Evolutionary conservation across 163 green algal genomes (phyloP).

Genomic region (Prototheca wickerhamii): DNA sequence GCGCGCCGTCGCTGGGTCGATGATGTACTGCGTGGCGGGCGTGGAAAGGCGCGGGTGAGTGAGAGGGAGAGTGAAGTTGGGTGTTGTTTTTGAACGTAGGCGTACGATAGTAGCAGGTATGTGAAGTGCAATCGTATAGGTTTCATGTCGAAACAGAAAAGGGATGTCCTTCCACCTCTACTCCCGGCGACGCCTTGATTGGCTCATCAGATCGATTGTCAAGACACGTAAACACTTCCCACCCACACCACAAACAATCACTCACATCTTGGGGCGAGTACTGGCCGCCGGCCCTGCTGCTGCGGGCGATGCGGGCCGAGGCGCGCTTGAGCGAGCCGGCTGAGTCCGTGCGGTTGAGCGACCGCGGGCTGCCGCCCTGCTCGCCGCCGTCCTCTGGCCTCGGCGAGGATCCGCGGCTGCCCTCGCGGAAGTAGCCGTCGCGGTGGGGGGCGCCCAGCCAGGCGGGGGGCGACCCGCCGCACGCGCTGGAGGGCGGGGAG

Average conservation of each 20-base stretch:
- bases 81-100: neutral
- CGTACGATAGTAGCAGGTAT: neutral
- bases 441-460: too few species aligned
- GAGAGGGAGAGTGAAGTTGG: neutral
- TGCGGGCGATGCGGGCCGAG: slow-evolving; percentile 28
- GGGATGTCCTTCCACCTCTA: too few species aligned
- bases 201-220: too few species aligned
- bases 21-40: slow-evolving; percentile 19
- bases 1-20: slow-evolving; percentile 12
- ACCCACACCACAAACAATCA: neutral
- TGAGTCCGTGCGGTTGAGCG: neutral
- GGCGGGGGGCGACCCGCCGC: too few species aligned
- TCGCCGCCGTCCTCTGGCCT: neutral
- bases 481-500: too few species aligned
- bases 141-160: too few species aligned
- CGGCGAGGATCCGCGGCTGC: too few species aligned
- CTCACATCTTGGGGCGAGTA: slow-evolving; percentile 25
- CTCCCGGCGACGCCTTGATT: too few species aligned
- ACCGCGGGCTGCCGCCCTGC: neutral
- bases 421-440: too few species aligned
- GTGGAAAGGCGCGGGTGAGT: neutral
- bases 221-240: too few species aligned
- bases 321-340: slow-evolving; percentile 4
- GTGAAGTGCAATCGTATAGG: neutral
- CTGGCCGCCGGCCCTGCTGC: slow-evolving; percentile 18